Evolutionary conservation across 2,329 filamentous ascomycete genomes (phyloP), one percentile per base, ranked within the genome.

Genomic region (Magnaporthales sp.): DNA sequence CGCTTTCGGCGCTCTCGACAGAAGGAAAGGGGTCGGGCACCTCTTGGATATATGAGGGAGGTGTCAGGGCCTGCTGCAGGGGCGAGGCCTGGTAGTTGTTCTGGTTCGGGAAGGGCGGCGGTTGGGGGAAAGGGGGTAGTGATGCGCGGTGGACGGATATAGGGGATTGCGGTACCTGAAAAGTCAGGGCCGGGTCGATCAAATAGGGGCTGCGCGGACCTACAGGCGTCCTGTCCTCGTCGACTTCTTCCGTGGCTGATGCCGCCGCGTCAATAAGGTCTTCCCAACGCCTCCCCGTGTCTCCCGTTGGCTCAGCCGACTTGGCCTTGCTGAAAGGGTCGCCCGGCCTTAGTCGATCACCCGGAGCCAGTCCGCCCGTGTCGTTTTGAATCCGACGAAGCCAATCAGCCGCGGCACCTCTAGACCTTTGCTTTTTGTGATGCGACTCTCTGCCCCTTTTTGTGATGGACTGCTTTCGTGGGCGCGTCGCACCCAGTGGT

Each of bases 181-280:
- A 74, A 68, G 74, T 77, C 71, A 84, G 74, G 70, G 71, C 67
- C 68, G 70, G 82, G 81, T 74, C 80, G 83, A 74, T 78, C 77
- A 72, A 71, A 72, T 69, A 71, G 38, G 72, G 73, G 73, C 72
- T 72, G 69, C 72, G 70, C 72, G 70, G 72, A 83, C 89, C 83
- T 85, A 96, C 91, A 74, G 91, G 91, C 75, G 92, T 96, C 75
- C 94, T 86, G 77, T 97, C 93, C 74, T 93, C 93, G 76, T 96
- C 92, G 74, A 95, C 85, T 73, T 90, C 94, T 79, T 96, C 93
- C 3, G 92, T 96, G 30, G 93, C 93, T 69, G 92, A 97, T 32
- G 94, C 93, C 66, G 85, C 94, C 65, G 94, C 94, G 77, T 97
- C 93, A 70, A 98, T 96, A 68, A 98, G 83, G 77, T 98, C 94